Evolutionary conservation across 768 basidiomycete genomes (phyloP).

Genomic region (Xanthoconium stramineum): DNA sequence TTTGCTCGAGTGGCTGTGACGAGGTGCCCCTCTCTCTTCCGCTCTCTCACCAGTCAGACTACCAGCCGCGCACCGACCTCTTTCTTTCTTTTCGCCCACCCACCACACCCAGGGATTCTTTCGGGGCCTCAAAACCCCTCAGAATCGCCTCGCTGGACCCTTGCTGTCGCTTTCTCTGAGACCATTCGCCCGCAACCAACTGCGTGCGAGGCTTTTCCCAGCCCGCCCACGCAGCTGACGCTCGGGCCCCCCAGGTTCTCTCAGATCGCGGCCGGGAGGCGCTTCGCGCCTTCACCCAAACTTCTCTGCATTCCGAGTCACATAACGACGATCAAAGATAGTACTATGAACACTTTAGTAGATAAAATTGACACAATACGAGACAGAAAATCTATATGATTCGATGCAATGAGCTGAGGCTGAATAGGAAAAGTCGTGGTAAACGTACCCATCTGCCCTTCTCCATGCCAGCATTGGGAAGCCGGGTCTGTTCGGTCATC

Average conservation of each 20-base stretch:
- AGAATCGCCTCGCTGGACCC: neutral
- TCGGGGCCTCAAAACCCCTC: too few species aligned
- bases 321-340: neutral
- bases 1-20: too few species aligned
- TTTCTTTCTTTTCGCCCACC: too few species aligned
- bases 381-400: slow-evolving; percentile 17
- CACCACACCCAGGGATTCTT: too few species aligned
- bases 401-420: slow-evolving; percentile 18
- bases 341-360: slow-evolving; percentile 15
- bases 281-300: neutral
- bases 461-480: slow-evolving; percentile 5
- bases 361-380: slow-evolving; percentile 8
- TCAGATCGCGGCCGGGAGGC: neutral
- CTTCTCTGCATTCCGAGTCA: too few species aligned
- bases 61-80: too few species aligned
- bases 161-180: neutral
- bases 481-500: slow-evolving; percentile 29
- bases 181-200: neutral
- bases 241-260: neutral
- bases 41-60: too few species aligned
- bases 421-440: slow-evolving; percentile 2
- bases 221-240: neutral
- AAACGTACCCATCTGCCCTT: slow-evolving; percentile 2
- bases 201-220: neutral
- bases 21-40: too few species aligned